Evolutionary conservation across 2,329 filamentous ascomycete species (phyloP).

Genomic region (Neofusicoccum sp.): DNA sequence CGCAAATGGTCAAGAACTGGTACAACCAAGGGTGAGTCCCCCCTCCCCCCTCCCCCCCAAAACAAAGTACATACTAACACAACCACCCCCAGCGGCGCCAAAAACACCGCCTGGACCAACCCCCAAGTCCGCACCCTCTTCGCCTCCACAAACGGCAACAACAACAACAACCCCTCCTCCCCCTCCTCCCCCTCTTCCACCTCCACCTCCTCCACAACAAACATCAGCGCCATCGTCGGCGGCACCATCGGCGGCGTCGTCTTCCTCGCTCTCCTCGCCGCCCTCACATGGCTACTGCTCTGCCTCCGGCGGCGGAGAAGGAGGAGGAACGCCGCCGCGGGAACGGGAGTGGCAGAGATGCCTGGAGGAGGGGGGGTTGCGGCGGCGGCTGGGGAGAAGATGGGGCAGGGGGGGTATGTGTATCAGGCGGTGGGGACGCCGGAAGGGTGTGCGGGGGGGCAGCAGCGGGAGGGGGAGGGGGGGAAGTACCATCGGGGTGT

Average conservation of each 20-base stretch:
- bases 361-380: too few species aligned
- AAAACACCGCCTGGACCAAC: background rate
- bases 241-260: background rate
- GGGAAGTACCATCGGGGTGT: too few species aligned
- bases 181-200: background rate
- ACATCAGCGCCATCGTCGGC: background rate
- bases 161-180: background rate
- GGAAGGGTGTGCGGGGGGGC: too few species aligned
- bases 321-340: background rate
- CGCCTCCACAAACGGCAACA: background rate
- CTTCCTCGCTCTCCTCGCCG: background rate
- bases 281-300: background rate
- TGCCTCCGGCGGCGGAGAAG: too few species aligned
- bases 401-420: too few species aligned
- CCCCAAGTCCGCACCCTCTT: background rate
- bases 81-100: too few species aligned
- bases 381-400: too few species aligned
- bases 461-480: too few species aligned
- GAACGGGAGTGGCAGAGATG: too few species aligned
- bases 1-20: background rate
- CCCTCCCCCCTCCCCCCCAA: too few species aligned
- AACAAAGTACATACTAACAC: too few species aligned
- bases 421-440: too few species aligned
- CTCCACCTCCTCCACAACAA: background rate
- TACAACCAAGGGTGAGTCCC: background rate